Evolutionary conservation across 1,284 basidiomycete species (phyloP), one percentile per base, ranked within the genome.

Genomic region (Polyporus tsugae): DNA sequence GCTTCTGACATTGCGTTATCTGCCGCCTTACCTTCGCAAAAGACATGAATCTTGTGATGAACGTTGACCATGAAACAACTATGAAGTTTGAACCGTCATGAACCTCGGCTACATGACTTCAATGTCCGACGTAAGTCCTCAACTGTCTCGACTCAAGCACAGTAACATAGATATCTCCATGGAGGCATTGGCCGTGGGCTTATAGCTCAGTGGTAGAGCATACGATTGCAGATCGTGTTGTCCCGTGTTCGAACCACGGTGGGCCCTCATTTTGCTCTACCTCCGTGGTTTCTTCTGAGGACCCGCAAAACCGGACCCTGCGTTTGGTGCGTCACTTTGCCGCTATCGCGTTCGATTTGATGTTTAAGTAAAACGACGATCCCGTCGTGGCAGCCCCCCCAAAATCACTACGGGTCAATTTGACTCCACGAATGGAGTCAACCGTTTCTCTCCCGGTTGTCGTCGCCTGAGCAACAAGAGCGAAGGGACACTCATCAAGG

Each of bases 1-100:
- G 57, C 58, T 59, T 39, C 35, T 38, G 38, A 59, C 9, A 41
- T 57, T 36, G 65, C 55, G 60, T 29, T 63, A 22, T 13, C 55
- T 1, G 67, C 62, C 4, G 65, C 73, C 15, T 62, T 69, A 29
- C 64, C 67, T 71, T 71, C 65, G 66, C 64, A 1, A 39, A 46
- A 6, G 61, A 62, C 63, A 39, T 35, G 4, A 36, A 19, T 9
- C 52, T 42, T 17, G 57, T 77, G n/a, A 72, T 49, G 46, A 49
- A 49, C 22, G 46, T 15, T 53, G 29, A 53, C 52, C 13, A 17
- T 17, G 15, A 53, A 33, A n/a, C n/a, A n/a, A n/a, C n/a, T n/a
- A n/a, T n/a, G n/a, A n/a, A n/a, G n/a, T n/a, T n/a, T n/a, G n/a
- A n/a, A 29, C 52, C 22, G 17, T 17, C 52, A 55, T 55, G 52